Base-by-base conservation (phyloP, 2,329 filamentous ascomycete species). In the Colletotrichum sansevieriae region DNA sequence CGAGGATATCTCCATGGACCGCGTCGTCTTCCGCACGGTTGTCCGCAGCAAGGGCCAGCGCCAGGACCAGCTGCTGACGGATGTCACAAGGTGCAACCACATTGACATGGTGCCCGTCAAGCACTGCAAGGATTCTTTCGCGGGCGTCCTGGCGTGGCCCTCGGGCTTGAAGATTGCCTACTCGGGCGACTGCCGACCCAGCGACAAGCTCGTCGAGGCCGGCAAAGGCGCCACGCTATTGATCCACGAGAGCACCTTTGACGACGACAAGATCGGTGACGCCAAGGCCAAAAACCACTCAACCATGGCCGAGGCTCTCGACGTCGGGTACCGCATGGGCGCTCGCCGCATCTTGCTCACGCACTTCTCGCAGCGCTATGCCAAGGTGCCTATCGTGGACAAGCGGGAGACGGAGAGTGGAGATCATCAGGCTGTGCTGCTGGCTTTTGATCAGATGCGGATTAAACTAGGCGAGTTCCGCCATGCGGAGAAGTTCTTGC, bases 161-260 rank as follows among this genome's bases (percentile, higher is more conserved):
- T 88, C 89, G 1, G 91, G 90, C 18, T 92, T 99, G 77, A 96
- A 95, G 77, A 85, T 97, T 65, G 93, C 94, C 52, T 99, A 97
- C 81, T 97, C 93, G 4, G 96, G 96, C 64, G 96, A 99, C 82
- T 98, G 95, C 77, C 88, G 96, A 7, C 96, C 96, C 0, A 93
- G 89, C 4, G 74, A 81, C 2, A 76, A 81, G 0, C 98, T 99
- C 76, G 88, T 89, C 0, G 73, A 79, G 12, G 91, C 95, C 58
- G 97, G 93, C 52, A 82, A 83, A 52, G 90, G 90, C 70, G 90
- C 92, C 2, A 97, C 95, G 13, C 86, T 99, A 7, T 88, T 98
- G 5, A 89, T 99, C 64, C 96, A 99, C 82, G 96, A 99, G 84
- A 95, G 94, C 71, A 99, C 96, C 0, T 98, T 99, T 76, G 93